Evolutionary conservation across 2,329 filamentous ascomycete genomes (phyloP), one percentile per base, ranked within the genome.

Genomic region (Plenodomus tracheiphilus): DNA sequence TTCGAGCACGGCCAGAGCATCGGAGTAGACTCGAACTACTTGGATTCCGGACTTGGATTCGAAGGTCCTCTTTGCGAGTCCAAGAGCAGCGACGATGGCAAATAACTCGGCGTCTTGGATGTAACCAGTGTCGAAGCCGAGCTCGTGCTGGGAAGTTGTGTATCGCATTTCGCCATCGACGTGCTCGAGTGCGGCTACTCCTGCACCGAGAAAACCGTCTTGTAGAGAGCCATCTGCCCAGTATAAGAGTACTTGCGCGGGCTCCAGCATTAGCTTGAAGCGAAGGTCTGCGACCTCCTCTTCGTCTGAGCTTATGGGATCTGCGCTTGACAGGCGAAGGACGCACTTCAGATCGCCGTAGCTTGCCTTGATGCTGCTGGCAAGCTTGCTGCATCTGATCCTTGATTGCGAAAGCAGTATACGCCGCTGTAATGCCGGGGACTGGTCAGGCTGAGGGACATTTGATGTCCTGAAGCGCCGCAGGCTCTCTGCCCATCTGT

Each of bases 11-110:
- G 2, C 9, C 9, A 21, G 0, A 3, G 47, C 16, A 4, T 56
- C 53, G 0, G 55, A 38, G 38, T 43, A 58, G 15, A 58, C 34
- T 3, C 53, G 39, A 1, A 56, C 43, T 3, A 46, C 22, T 15
- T 34, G 13, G 1, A 49, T 10, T 13, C 18, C 5, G 10, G 5
- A 20, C 4, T 39, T 38, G 3, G n/a, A 10, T 10, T 42, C 7
- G 1, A 45, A 18, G 0, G 3, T 13, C 1, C 22, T 39, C 32
- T 40, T 47, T 17, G 53, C 53, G 10, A 15, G 28, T 1, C 37
- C 34, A 15, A 56, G 21, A 0, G 52, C 53, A 16, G 49, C 53
- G 4, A 40, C 51, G 13, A 59, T 49, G 4, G 39, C 53, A 19
- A 39, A 53, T 1, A 56, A 4, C 17, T 59, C 51, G 2, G 46